These are phyloP conservation scores for Grosmannia clavigera DNA, from an alignment of 2,329 filamentous ascomycete genomes.

Conservation along the genomic window DNA sequence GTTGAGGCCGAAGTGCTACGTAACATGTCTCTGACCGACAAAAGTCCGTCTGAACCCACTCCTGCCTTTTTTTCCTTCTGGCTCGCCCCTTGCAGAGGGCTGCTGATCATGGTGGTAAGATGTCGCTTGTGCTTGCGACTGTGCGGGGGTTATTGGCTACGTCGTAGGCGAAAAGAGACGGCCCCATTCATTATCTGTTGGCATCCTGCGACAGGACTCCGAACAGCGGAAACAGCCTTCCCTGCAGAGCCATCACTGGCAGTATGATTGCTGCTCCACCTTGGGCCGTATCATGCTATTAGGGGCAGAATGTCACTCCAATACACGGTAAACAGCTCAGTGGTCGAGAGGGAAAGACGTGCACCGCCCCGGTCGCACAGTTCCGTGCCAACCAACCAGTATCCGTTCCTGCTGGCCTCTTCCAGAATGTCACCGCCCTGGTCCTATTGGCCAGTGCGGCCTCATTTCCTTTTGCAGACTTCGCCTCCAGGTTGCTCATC, in stretches of 20 bases:
- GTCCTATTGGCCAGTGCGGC: conserved; percentile 3
- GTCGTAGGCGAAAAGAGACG: too few relatives aligned
- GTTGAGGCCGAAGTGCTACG: not conserved
- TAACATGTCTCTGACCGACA: not conserved
- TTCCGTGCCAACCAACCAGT: conserved; percentile 5
- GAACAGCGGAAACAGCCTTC: too few relatives aligned
- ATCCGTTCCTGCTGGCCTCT: not conserved
- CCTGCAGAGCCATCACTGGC: too few relatives aligned
- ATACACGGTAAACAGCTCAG: not conserved
- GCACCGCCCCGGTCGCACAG: conserved; percentile 6
- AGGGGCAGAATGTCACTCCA: not conserved
- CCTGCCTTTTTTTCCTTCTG: not conserved
- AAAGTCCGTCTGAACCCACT: not conserved
- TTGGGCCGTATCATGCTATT: not conserved
- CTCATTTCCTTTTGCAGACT: not conserved
- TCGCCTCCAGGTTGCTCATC: not conserved
- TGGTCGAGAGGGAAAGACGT: not conserved
- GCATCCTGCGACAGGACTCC: too few relatives aligned
- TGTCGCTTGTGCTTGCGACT: too few relatives aligned
- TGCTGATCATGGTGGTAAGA: not conserved
- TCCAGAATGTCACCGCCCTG: conserved; percentile 9
- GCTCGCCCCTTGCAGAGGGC: not conserved
- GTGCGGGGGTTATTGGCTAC: too few relatives aligned
- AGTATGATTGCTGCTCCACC: too few relatives aligned
- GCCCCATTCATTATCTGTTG: too few relatives aligned